Percentiles rank a stretch among this genome's conserved stretches.
phyloP scores from a whole-genome alignment of 164 flowering plant genomes.

The Echeveria elegans region DNA sequence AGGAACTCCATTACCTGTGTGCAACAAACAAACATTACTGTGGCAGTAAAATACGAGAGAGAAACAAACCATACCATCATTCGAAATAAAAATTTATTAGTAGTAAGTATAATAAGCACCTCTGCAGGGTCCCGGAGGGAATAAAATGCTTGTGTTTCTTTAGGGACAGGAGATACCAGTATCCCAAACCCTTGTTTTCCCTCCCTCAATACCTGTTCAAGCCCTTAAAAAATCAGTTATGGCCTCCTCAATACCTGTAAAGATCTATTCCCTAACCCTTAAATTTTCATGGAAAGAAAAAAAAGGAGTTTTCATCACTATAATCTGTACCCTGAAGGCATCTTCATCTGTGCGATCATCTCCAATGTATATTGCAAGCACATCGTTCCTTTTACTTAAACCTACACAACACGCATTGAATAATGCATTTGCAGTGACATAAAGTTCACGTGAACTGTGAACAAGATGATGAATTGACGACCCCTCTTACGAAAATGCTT shows the following conservation, averaged over 20 bases:
- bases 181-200: neutral
- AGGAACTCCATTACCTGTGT: slow-evolving; percentile 74
- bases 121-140: slow-evolving; percentile 69
- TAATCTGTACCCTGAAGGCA: slow-evolving; percentile 50
- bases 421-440: neutral
- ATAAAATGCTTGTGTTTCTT: slow-evolving; percentile 60
- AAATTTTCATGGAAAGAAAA: neutral
- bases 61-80: no score
- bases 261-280: neutral
- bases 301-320: neutral
- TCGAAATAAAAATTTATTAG: neutral
- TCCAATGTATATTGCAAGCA: slow-evolving; percentile 10
- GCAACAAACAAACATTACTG: slow-evolving; percentile 1
- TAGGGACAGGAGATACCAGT: slow-evolving; percentile 10
- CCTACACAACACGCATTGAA: slow-evolving; percentile 24
- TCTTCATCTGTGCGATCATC: slow-evolving; percentile 31
- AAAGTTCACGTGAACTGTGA: neutral
- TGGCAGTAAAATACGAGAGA: no score
- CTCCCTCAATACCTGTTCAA: slow-evolving; percentile 32
- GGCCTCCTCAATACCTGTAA: neutral
- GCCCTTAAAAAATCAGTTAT: neutral
- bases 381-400: slow-evolving; percentile 44
- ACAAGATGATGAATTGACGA: no score
- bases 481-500: slow-evolving; percentile 3
- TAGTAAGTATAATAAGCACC: slow-evolving; percentile 29